Conservation (phyloP, 306 rosid species). For the Dryas octopetala region DNA sequence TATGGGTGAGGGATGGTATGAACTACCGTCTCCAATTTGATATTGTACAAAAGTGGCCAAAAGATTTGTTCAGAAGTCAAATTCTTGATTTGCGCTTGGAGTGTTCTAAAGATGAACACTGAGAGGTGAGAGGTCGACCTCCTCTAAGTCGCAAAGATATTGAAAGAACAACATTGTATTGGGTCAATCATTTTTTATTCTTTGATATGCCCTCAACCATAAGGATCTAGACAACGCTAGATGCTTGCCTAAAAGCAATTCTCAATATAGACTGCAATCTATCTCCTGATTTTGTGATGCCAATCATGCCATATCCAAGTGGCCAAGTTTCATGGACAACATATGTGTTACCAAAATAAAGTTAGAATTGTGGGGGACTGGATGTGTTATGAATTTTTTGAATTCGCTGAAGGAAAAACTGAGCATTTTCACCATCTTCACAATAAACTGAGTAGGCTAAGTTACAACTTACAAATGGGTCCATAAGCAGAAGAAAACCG, state of each 20-base stretch:
- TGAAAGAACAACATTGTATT: not conserved
- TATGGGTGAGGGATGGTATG: too few relatives aligned
- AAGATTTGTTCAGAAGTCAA: too few relatives aligned
- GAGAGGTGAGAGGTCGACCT: too few relatives aligned
- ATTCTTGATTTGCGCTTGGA: too few relatives aligned
- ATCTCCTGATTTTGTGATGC: not conserved
- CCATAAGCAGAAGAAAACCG: not conserved
- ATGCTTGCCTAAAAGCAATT: not conserved
- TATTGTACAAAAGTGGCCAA: too few relatives aligned
- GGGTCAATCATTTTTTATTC: not conserved
- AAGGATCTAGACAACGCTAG: too few relatives aligned
- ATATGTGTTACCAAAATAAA: not conserved
- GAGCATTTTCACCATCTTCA: not conserved
- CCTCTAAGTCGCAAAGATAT: not conserved
- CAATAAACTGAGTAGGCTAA: not conserved
- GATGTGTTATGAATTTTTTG: not conserved
- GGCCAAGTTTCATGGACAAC: not conserved
- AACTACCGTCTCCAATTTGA: too few relatives aligned
- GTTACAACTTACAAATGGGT: not conserved
- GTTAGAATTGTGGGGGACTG: not conserved
- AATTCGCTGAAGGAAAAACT: too few relatives aligned
- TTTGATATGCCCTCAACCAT: too few relatives aligned
- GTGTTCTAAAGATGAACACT: too few relatives aligned
- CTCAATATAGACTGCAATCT: not conserved
- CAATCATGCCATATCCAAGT: not conserved